Evolutionary conservation across 345 rosid genomes (phyloP), one percentile per base, ranked within the genome.

Genomic region (Lepidium didymum): DNA sequence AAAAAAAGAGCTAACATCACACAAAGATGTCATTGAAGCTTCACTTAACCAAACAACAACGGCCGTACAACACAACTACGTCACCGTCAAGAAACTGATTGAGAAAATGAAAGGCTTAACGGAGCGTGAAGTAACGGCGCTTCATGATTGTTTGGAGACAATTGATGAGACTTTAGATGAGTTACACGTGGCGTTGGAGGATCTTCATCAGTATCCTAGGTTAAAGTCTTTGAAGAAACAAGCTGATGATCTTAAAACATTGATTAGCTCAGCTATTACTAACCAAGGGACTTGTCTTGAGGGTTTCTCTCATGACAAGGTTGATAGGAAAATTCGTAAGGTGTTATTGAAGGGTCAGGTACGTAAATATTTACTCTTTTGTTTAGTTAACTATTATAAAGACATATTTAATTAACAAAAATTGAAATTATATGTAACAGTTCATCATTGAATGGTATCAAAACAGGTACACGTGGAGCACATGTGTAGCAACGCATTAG

Each of bases 181-280:
- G 75, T 75, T 92, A 2, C 82, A 71, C 58, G 10, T 79, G 19
- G 91, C 88, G 6, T 13, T 36, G 11, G 81, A 69, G 14, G 96
- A 87, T 70, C 81, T 92, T 15, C 61, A 72, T 0, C 63, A 65
- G 62, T 92, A 92, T 54, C 96, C 96, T 0, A 63, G 31, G 29
- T 76, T 73, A 66, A 89, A 89, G 55, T 73, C 90, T 2, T 35
- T 90, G 27, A 34, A 44, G 10, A 78, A 82, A 53, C 95, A 89
- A 10, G 87, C 96, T 0, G 88, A 85, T 45, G 93, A 92, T 77
- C 87, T 92, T 14, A 87, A 85, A 67, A 90, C 96, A 7, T 45
- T 92, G n/a, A 36, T 90, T 73, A 90, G 98, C 46, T 74, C 98
- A 2, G 96, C 96, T 16, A 92, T 92, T 44, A 92, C 98, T 31